Base-by-base conservation (phyloP, 257 asterid species). In the Lycium barbarum region DNA sequence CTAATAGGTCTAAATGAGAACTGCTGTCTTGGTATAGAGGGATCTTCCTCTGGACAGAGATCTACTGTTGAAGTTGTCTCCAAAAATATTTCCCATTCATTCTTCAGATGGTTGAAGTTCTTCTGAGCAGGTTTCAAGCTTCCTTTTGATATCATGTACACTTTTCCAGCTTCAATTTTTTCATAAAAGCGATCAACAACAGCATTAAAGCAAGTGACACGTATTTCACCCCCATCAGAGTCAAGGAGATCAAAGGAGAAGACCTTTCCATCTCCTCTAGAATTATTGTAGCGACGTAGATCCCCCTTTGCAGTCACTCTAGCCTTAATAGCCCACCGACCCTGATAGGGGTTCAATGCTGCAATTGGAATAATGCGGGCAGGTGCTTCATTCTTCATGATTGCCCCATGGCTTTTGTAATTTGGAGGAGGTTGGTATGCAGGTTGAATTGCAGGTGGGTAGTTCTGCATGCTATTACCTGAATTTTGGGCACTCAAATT, bases 241-340 rank as follows among this genome's bases (percentile, higher is more conserved):
- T 97, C 98, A 40, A 97, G 98, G 67, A 97, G 95, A 84, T 95
- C 99, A 84, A 97, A 97, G 67, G 98, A 95, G 89, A 97, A 95
- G 74, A 97, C 99, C 88, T 94, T 95, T 22, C 99, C 99, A 88
- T 97, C 99, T 87, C 99, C 99, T 90, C 88, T 92, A 55, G 99
- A 97, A 88, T 95, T 97, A 90, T 97, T 95, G 89, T 93, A 94
- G 83, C 96, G 97, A 6, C 97, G 88, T 38, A 97, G 90, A 85
- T 94, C 98, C 73, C 98, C 98, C 87, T 94, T 97, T 61, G 99
- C 99, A 67, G 99, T 95, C 86, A 97, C 98, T 61, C 99, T 91
- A 4, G 99, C 99, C 94, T 94, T 95, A 84, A 97, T 91, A 84
- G 98, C 98, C 99, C 99, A 97, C 68, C 98, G 93, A 79, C 98